Evolutionary conservation across 148 eudicot species (phyloP).

Genomic region (Heliamphora exappendiculata): DNA sequence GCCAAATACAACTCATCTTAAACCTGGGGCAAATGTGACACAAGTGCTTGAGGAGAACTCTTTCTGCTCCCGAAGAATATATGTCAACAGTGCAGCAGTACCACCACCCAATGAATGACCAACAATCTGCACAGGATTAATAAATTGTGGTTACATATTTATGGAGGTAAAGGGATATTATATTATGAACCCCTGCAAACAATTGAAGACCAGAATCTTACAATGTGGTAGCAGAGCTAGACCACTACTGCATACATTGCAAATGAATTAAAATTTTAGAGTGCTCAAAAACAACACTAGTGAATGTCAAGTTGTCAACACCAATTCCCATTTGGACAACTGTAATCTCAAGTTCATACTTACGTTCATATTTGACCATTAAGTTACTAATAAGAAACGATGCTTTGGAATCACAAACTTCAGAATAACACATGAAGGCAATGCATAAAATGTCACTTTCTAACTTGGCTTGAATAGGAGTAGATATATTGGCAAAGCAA

Average conservation of each 20-base stretch:
- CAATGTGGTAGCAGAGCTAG: background rate
- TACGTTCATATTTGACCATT: background rate
- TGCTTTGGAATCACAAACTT: background rate
- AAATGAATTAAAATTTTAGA: background rate
- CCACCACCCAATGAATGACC: slow-evolving; percentile 99
- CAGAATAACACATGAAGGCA: background rate
- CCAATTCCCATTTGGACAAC: background rate
- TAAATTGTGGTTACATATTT: background rate
- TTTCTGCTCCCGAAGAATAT: slow-evolving; percentile 81
- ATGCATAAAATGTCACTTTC: background rate
- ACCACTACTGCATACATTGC: background rate
- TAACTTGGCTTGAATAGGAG: background rate
- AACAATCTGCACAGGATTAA: slow-evolving; percentile 46
- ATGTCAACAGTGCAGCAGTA: slow-evolving; percentile 91
- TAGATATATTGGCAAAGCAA: background rate
- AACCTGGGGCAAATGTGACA: slow-evolving; percentile 88
- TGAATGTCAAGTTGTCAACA: too few relatives aligned
- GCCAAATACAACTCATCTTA: background rate
- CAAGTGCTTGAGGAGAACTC: slow-evolving; percentile 62
- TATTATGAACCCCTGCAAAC: background rate
- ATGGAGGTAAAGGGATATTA: background rate
- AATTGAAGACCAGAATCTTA: background rate
- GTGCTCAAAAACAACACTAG: background rate
- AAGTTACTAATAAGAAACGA: background rate
- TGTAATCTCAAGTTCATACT: background rate